Conservation (phyloP, 768 basidiomycete genomes). For the Tricholoma flavovirens region DNA sequence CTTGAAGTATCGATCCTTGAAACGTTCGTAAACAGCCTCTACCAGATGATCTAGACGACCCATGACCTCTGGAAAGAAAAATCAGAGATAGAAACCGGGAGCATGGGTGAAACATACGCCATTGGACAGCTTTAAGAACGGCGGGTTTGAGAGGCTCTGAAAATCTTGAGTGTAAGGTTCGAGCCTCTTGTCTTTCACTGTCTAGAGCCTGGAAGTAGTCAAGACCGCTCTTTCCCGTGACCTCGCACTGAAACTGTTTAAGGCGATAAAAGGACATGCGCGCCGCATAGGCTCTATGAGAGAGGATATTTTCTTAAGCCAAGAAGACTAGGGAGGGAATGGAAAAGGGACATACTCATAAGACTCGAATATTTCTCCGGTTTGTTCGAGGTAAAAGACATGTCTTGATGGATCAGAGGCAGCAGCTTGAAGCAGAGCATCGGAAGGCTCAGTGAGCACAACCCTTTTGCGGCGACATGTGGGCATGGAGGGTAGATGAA, state of each 20-base stretch:
- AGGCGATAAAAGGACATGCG: slow-evolving; percentile 93
- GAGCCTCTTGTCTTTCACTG: slow-evolving; percentile 86
- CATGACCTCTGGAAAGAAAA: slow-evolving; percentile 74
- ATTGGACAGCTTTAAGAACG: slow-evolving; percentile 90
- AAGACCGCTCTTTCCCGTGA: slow-evolving; percentile 88
- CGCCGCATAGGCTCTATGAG: slow-evolving; percentile 66
- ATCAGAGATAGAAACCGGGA: slow-evolving; percentile 13
- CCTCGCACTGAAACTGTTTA: slow-evolving; percentile 96
- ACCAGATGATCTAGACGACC: slow-evolving; percentile 93
- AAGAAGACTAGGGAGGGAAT: slow-evolving; percentile 21
- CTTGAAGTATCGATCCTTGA: slow-evolving; percentile 91
- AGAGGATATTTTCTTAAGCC: slow-evolving; percentile 14
- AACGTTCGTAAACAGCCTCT: slow-evolving; percentile 92
- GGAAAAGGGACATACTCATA: slow-evolving; percentile 71
- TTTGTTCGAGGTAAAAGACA: slow-evolving; percentile 90
- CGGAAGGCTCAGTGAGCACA: slow-evolving; percentile 78
- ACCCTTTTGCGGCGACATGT: slow-evolving; percentile 89
- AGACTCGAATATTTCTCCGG: slow-evolving; percentile 95
- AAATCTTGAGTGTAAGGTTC: slow-evolving; percentile 86
- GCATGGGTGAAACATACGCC: slow-evolving; percentile 66
- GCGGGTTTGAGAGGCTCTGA: slow-evolving; percentile 90
- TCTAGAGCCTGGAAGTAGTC: slow-evolving; percentile 93
- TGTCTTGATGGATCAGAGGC: slow-evolving; percentile 61
- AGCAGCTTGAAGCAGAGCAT: slow-evolving; percentile 58
- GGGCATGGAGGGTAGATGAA: slow-evolving; percentile 49